Evolutionary conservation across 345 rosid species (phyloP), one percentile per base, ranked within the genome.

Genomic region (Abelmoschus esculentus): DNA sequence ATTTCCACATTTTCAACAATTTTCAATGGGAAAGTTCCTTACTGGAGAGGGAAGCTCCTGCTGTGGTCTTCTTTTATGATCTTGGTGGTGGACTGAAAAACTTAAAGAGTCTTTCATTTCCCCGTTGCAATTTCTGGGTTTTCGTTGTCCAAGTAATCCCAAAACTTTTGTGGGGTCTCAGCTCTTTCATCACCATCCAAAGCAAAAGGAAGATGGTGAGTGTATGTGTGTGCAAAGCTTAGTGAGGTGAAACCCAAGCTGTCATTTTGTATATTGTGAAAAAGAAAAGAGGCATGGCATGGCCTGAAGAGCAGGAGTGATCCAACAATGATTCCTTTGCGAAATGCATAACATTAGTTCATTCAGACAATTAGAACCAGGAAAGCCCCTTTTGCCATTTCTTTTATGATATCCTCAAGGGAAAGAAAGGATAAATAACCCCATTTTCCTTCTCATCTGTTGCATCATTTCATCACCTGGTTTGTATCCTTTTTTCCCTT

Each of bases 241-340:
- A 15, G 10, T 7, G 26, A 22, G 77, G 32, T 36, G 72, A 60
- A 46, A 59, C 79, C 77, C 78, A 79, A 79, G 65, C 73, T 77
- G 80, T 83, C 79, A 66, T 75, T 81, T 77, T 77, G 76, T 66
- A 71, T 74, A 76, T 42, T 73, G 79, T 76, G 10, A 34, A 22
- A 66, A 74, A 71, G 26, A 61, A 73, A 28, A 71, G 56, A 56
- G 26, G 26, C 26, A 22, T 67, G 26, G 26, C 26, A 22, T 67
- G 77, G 76, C 76, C 70, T 77, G 79, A 78, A 74, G 71, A 85
- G 77, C 80, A 84, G 87, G 82, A 82, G 75, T 54, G 75, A 79
- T 80, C 82, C 83, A 72, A 78, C 76, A 70, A 83, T 72, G 82
- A 83, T 87, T 80, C 96, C 86, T 80, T 71, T 78, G 87, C 82